phyloP scores from a whole-genome alignment of 78 protist genomes.

The Acrasis kona region DNA sequence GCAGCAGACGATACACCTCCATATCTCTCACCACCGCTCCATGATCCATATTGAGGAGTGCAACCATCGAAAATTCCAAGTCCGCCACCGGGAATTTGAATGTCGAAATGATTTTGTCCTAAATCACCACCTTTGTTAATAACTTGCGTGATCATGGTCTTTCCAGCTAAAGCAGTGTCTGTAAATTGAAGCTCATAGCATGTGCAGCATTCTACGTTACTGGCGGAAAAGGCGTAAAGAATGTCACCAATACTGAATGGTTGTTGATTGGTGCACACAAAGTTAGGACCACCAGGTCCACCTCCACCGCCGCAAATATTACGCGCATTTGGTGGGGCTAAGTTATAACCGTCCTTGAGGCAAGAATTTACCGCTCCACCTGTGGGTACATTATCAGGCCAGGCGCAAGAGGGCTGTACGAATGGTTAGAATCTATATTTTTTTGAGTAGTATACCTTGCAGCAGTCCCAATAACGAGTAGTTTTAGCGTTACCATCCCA shows the following conservation, averaged over 20 bases:
- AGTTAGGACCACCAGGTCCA: neutral
- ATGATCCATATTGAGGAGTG: neutral
- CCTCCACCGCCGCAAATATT: neutral
- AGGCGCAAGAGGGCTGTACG: too few species aligned
- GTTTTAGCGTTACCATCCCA: too few species aligned
- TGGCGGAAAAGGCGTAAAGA: neutral
- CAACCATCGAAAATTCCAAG: conserved; percentile 6
- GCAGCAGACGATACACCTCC: conserved; percentile 1
- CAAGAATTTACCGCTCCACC: neutral
- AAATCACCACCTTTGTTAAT: neutral
- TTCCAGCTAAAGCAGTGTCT: neutral
- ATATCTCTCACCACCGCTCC: neutral
- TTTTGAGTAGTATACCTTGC: too few species aligned
- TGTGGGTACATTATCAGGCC: too few species aligned
- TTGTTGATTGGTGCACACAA: neutral
- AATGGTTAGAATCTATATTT: too few species aligned
- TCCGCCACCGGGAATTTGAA: conserved; percentile 10
- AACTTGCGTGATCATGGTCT: conserved; percentile 4
- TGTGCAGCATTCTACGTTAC: conserved; percentile 1
- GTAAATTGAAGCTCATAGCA: conserved; percentile 1
- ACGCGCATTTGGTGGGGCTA: neutral
- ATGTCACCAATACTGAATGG: neutral
- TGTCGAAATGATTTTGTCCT: conserved; percentile 3
- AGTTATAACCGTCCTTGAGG: neutral
- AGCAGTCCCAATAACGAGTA: too few species aligned